These are phyloP conservation scores for Fistulifera pelliculosa DNA, from an alignment of 108 stramenopile genomes.

Conservation along the genomic window DNA sequence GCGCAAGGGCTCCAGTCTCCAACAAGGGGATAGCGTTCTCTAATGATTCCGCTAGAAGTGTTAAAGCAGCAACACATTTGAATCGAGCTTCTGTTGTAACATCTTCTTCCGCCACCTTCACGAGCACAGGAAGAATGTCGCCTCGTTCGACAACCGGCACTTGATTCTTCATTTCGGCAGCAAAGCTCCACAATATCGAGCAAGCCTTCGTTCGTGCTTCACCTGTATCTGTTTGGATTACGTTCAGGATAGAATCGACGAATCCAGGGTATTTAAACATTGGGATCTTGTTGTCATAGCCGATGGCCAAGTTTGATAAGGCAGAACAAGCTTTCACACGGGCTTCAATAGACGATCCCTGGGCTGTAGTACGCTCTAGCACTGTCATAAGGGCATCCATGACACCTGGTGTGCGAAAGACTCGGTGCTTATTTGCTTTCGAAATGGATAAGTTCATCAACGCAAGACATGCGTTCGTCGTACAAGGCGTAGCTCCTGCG, in stretches of 20 bases:
- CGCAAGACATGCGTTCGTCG: conserved; percentile 82
- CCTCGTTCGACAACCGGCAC: conserved; percentile 81
- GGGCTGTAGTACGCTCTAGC: conserved; percentile 59
- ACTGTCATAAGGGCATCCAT: conserved; percentile 89
- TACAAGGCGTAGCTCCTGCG: conserved; percentile 71
- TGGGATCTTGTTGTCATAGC: conserved; percentile 90
- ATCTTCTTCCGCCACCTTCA: conserved; percentile 81
- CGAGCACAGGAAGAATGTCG: conserved; percentile 79
- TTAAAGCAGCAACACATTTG: conserved; percentile 86
- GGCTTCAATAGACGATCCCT: conserved; percentile 61
- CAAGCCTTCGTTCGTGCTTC: conserved; percentile 87
- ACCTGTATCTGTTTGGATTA: conserved; percentile 75
- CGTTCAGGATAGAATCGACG: conserved; percentile 76
- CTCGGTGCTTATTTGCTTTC: conserved; percentile 82
- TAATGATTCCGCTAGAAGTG: conserved; percentile 77
- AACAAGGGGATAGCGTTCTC: conserved; percentile 81
- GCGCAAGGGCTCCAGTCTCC: conserved; percentile 63
- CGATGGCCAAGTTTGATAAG: conserved; percentile 80
- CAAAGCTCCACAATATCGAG: conserved; percentile 88
- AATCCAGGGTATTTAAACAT: conserved; percentile 88
- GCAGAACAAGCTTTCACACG: conserved; percentile 86
- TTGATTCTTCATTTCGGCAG: conserved; percentile 90
- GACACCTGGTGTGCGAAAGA: conserved; percentile 77
- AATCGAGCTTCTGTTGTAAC: conserved; percentile 82
- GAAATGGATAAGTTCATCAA: conserved; percentile 84